Base-by-base conservation (phyloP, 2,329 filamentous ascomycete species). In the Clathrospora elynae region DNA sequence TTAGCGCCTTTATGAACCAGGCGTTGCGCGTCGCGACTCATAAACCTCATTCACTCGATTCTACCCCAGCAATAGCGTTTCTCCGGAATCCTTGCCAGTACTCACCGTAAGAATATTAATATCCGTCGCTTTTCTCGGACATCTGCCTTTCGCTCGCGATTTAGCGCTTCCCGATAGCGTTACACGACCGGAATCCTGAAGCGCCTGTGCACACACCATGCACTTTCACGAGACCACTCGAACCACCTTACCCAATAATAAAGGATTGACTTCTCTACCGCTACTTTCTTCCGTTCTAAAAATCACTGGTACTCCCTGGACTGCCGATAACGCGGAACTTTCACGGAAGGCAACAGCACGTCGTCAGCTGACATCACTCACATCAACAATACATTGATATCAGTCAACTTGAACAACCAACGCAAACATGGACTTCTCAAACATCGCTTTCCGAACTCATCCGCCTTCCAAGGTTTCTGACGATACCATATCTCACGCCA, bases 401-500 rank as follows among this genome's bases (percentile, higher is more conserved):
- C 14, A 24, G 22, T 22, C 13, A 34, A 28, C 17, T 19, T 26
- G 29, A 38, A 44, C 25, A 10, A 20, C 11, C 20, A 33, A 38
- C 23, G 31, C 13, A 35, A 48, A 5, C 24, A 68, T 68, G 64
- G 59, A 66, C 30, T 66, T 68, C 42, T 66, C 64, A 9, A 63
- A 49, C 35, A 56, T 47, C 46, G 58, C 53, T 23, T 66, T 67
- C 40, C 52, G 47, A 22, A 43, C 45, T 19, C 39, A 39, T 12
- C 16, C 51, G 3, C 39, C 26, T 17, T 38, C 53, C 10, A 57
- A 57, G 35, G 47, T 66, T 20, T 68, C 65, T 18, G 44, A 56
- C 28, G 64, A 67, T 38, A 62, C 59, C 6, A 66, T 68, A 54
- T 58, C 61, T 26, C 64, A 68, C 34, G 49, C 63, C 13, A 60